These are phyloP conservation scores for Cytospora leucostoma DNA, from an alignment of 2,329 filamentous ascomycete genomes.

Conservation along the genomic window DNA sequence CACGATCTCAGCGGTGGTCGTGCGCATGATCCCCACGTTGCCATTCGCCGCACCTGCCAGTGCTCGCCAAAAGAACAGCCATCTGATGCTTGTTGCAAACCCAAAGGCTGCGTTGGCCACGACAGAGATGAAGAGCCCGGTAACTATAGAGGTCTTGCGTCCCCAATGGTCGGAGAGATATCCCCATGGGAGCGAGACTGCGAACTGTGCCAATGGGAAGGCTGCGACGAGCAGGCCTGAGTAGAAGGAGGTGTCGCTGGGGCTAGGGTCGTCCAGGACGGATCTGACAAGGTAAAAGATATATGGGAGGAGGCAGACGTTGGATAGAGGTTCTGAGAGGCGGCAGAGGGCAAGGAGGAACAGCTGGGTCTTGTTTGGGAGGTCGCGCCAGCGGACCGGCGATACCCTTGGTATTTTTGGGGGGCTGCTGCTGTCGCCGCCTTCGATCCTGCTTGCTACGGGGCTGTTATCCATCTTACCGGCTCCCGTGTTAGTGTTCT, in stretches of 20 bases:
- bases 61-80: constrained; percentile 58
- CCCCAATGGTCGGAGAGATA: constrained; percentile 52
- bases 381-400: constrained; percentile 37
- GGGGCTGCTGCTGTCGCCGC: too few relatives aligned
- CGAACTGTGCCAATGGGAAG: constrained; percentile 69
- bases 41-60: constrained; percentile 63
- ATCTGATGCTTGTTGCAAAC: constrained; percentile 62
- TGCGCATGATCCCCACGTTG: constrained; percentile 74
- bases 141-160: constrained; percentile 63
- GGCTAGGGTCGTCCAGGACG: constrained; percentile 43
- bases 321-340: constrained; percentile 65
- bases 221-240: constrained; percentile 68
- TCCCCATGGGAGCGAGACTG: constrained; percentile 71
- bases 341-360: constrained; percentile 40
- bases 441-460: too few relatives aligned
- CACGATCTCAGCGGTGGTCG: constrained; percentile 73
- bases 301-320: constrained; percentile 67
- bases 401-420: background rate
- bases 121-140: constrained; percentile 58
- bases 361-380: constrained; percentile 42
- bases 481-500: too few relatives aligned
- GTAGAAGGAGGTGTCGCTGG: constrained; percentile 58
- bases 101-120: constrained; percentile 69
- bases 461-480: background rate
- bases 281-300: constrained; percentile 74